These are phyloP conservation scores for Ehretia macrophylla DNA, from an alignment of 257 asterid genomes.

Conservation along the genomic window DNA sequence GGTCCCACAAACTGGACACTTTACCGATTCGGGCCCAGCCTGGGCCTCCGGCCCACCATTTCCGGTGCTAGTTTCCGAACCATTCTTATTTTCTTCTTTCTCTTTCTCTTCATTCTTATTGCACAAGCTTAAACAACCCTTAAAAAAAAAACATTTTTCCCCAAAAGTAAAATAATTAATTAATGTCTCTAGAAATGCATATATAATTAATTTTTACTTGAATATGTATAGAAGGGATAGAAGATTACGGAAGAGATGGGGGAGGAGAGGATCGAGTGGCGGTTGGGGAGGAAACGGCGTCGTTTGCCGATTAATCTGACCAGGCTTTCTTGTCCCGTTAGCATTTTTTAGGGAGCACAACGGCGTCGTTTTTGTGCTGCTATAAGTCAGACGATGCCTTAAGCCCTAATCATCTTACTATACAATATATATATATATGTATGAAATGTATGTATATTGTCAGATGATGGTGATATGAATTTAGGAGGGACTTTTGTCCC, in stretches of 20 bases:
- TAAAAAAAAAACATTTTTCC: constrained; percentile 1
- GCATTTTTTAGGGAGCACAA: constrained; percentile 30
- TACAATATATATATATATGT: no score
- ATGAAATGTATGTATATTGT: no score
- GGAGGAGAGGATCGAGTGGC: constrained; percentile 38
- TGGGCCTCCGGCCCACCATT: constrained; percentile 8
- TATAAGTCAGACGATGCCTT: neutral
- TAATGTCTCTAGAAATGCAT: neutral
- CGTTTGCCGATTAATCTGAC: constrained; percentile 70
- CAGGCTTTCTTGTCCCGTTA: constrained; percentile 78
- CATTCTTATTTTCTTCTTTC: constrained; percentile 21
- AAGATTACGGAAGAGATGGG: constrained; percentile 29
- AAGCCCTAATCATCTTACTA: neutral
- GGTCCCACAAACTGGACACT: constrained; percentile 74
- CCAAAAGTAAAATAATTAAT: neutral
- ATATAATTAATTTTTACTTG: neutral
- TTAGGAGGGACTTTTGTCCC: no score
- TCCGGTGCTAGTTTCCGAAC: constrained; percentile 4
- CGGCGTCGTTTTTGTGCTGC: neutral
- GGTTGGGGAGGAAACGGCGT: constrained; percentile 68
- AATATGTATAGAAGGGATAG: neutral
- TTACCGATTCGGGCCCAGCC: constrained; percentile 33
- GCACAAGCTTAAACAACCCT: constrained; percentile 28
- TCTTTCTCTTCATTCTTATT: constrained; percentile 16
- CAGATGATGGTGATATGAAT: no score